A percentile compares a stretch with the other conserved stretches of the same genome.
These are phyloP conservation scores for Podospora comata DNA, from an alignment of 495 filamentous ascomycete genomes.

Conservation along the genomic window DNA sequence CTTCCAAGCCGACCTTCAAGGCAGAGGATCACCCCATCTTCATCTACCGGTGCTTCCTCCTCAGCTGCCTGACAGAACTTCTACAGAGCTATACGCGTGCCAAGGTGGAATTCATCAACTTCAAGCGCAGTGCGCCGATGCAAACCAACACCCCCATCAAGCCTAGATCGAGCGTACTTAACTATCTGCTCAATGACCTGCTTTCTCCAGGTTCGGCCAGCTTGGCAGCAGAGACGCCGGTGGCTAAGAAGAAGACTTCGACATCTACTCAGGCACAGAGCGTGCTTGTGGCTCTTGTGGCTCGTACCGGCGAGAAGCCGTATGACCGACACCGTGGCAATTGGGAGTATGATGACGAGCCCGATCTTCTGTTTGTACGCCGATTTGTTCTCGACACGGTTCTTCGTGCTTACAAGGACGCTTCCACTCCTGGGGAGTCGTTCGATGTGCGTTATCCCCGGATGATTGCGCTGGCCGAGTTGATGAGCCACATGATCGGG, in stretches of 20 bases:
- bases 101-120: conserved; percentile 98
- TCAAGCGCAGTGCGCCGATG: conserved; percentile 81
- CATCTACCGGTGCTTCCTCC: conserved; percentile 90
- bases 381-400: conserved; percentile 93
- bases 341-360: conserved; percentile 72
- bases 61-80: conserved; percentile 90
- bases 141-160: conserved; percentile 83
- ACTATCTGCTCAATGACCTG: conserved; percentile 85
- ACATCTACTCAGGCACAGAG: conserved; percentile 82
- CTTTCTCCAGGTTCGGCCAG: conserved; percentile 75
- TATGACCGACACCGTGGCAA: conserved; percentile 44
- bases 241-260: conserved; percentile 75
- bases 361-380: conserved; percentile 86
- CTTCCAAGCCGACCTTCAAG: conserved; percentile 77
- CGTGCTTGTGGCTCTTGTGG: conserved; percentile 80
- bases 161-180: conserved; percentile 85
- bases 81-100: conserved; percentile 89
- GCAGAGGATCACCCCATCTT: conserved; percentile 92
- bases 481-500: conserved; percentile 88
- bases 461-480: conserved; percentile 78
- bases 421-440: conserved; percentile 69
- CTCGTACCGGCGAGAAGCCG: conserved; percentile 77
- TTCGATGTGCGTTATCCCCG: conserved; percentile 85
- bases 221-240: conserved; percentile 63
- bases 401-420: conserved; percentile 87